These are phyloP conservation scores for Populus hybrid DNA, from an alignment of 441 rosid genomes.

Conservation along the genomic window DNA sequence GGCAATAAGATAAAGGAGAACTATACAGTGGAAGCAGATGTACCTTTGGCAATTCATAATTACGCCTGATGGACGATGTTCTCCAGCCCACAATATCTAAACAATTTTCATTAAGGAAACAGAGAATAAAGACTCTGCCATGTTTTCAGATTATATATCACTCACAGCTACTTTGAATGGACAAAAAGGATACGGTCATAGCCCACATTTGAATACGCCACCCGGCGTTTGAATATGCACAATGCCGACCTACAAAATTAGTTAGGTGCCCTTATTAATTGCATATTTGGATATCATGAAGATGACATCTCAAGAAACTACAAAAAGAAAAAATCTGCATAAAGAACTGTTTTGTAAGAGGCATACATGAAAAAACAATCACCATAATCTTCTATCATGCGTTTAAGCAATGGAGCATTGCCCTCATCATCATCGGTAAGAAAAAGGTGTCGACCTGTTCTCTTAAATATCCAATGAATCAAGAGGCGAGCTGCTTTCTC, in stretches of 20 bases:
- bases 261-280: constrained; percentile 13
- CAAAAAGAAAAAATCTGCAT: background rate
- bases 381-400: constrained; percentile 66
- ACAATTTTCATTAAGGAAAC: constrained; percentile 37
- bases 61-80: constrained; percentile 89
- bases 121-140: constrained; percentile 3
- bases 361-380: constrained; percentile 73
- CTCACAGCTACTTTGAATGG: background rate
- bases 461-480: constrained; percentile 92
- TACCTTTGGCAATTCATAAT: constrained; percentile 86
- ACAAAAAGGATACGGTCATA: constrained; percentile 81
- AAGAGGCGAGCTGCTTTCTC: constrained; percentile 82
- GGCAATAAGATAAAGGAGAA: constrained; percentile 2
- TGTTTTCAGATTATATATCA: constrained; percentile 3
- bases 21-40: constrained; percentile 1
- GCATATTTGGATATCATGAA: background rate
- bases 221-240: constrained; percentile 76
- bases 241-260: constrained; percentile 72
- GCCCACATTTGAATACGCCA: constrained; percentile 78
- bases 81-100: constrained; percentile 97
- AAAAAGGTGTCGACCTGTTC: constrained; percentile 95
- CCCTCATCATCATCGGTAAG: constrained; percentile 82
- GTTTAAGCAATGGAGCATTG: constrained; percentile 75
- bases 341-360: background rate
- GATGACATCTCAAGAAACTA: constrained; percentile 11